Percentiles rank a stretch among this genome's conserved stretches.
phyloP scores from a whole-genome alignment of 1,284 basidiomycete species.

The Tilletia caries region DNA sequence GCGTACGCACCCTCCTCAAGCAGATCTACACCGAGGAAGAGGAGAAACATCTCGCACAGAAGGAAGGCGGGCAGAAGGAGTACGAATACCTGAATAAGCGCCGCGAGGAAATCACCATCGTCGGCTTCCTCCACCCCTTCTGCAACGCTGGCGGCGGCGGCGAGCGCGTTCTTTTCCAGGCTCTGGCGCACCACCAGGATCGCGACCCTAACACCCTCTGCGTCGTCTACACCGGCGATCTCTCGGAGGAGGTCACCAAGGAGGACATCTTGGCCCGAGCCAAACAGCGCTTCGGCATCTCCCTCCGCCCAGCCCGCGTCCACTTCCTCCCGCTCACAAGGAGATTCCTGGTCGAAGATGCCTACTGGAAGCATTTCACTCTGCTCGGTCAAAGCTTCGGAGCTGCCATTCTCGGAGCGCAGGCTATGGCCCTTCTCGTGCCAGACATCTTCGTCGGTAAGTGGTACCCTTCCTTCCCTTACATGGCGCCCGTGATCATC shows the following conservation, averaged over 20 bases:
- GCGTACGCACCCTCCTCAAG: neutral
- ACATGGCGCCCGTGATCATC: neutral
- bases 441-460: conserved; percentile 87
- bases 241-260: conserved; percentile 60
- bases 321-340: conserved; percentile 74
- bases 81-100: neutral
- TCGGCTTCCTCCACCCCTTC: conserved; percentile 90
- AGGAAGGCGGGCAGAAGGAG: neutral
- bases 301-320: conserved; percentile 64
- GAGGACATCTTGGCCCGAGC: conserved; percentile 66
- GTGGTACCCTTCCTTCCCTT: conserved; percentile 25
- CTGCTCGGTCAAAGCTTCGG: conserved; percentile 87
- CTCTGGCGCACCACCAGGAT: conserved; percentile 73
- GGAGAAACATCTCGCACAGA: neutral
- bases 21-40: too few relatives aligned
- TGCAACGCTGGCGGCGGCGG: conserved; percentile 97
- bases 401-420: conserved; percentile 75
- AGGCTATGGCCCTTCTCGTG: conserved; percentile 68
- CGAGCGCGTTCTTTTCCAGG: conserved; percentile 92
- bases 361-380: conserved; percentile 81
- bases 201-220: conserved; percentile 69
- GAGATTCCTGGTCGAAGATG: conserved; percentile 73
- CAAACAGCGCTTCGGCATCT: conserved; percentile 79
- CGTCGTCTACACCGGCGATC: conserved; percentile 78
- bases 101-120: conserved; percentile 22